Base-by-base conservation (phyloP, 306 rosid species). In the Vigna nakashimae region DNA sequence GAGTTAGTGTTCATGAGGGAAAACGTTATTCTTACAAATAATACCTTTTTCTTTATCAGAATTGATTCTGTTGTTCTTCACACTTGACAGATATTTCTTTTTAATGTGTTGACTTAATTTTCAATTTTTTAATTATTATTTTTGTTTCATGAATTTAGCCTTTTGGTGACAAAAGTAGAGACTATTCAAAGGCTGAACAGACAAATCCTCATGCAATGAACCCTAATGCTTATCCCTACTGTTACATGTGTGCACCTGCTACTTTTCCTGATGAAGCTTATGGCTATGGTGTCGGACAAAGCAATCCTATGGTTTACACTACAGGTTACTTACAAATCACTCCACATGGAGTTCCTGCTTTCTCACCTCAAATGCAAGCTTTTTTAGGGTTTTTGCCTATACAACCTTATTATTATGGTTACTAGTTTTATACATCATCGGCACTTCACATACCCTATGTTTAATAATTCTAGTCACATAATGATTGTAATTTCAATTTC, bases 101-200 rank as follows among this genome's bases (percentile, higher is more conserved):
- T 22, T 20, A 2, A 32, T 4, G 6, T 32, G 36, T 32, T 18
- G 71, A 22, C 0, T 3, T 12, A 55, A 8, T 55, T 55, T 52
- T 2, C 6, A 8, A 4, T 6, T 18, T 50, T 9, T 1, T 4
- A 26, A 26, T 26, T 26, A 26, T n/a, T 49, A 1, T 49, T 15
- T 49, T 16, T 42, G 12, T 42, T 42, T 42, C 3, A 9, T 9
- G 2, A 42, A 42, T 42, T 42, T 42, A 93, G 98, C 97, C 92
- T 53, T 89, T 68, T 84, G 87, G 95, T 69, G 93, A 91, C 71
- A 89, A 89, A 82, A 91, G 94, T 81, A 86, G 92, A 74, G 80
- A 81, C 73, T 81, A 75, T 4, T 66, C 84, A 50, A 70, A 28
- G 5, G 76, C 84, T 14, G 50, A 72, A 64, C 79, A 66, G 14